A percentile compares a stretch with the other conserved stretches of the same genome.
Evolutionary conservation across 2,329 filamentous ascomycete species (phyloP).

Genomic region (Phoma sp.): DNA sequence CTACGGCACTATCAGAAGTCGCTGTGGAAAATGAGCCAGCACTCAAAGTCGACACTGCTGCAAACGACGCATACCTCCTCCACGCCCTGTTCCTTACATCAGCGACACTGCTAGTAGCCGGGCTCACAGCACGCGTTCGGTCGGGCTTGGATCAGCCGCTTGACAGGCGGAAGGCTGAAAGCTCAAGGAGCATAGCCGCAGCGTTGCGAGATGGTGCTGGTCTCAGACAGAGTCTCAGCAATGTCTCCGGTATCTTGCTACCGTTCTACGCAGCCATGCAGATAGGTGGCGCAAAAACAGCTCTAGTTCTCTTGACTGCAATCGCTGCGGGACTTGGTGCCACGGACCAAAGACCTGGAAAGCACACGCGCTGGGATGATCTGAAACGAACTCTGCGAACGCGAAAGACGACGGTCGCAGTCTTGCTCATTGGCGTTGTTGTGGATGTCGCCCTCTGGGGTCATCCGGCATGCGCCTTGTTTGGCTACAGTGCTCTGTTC

Average conservation of each 20-base stretch:
- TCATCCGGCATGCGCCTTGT: slow-evolving; percentile 35
- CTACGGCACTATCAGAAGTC: slow-evolving; percentile 34
- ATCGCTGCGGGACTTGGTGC: slow-evolving; percentile 53
- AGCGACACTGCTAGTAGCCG: slow-evolving; percentile 54
- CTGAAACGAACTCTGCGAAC: slow-evolving; percentile 45
- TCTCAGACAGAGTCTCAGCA: slow-evolving; percentile 38
- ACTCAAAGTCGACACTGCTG: slow-evolving; percentile 12
- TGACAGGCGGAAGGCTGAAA: slow-evolving; percentile 45
- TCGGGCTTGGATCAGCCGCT: slow-evolving; percentile 38
- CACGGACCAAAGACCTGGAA: slow-evolving; percentile 40
- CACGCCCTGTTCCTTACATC: slow-evolving; percentile 56
- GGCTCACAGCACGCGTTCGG: slow-evolving; percentile 47
- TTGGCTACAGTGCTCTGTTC: slow-evolving; percentile 57
- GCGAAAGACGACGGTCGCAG: slow-evolving; percentile 45
- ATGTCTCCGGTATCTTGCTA: slow-evolving; percentile 53
- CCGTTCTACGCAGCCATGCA: slow-evolving; percentile 64
- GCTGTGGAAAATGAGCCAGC: slow-evolving; percentile 23
- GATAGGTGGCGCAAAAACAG: slow-evolving; percentile 61
- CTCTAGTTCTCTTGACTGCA: slow-evolving; percentile 57
- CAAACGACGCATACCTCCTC: slow-evolving; percentile 42
- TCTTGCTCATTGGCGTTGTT: slow-evolving; percentile 43
- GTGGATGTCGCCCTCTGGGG: slow-evolving; percentile 41
- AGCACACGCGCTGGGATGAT: slow-evolving; percentile 40
- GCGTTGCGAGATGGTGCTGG: slow-evolving; percentile 13
- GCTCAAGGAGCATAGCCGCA: slow-evolving; percentile 13